phyloP scores from a whole-genome alignment of 1,284 basidiomycete genomes.

The Mycena citricolor region DNA sequence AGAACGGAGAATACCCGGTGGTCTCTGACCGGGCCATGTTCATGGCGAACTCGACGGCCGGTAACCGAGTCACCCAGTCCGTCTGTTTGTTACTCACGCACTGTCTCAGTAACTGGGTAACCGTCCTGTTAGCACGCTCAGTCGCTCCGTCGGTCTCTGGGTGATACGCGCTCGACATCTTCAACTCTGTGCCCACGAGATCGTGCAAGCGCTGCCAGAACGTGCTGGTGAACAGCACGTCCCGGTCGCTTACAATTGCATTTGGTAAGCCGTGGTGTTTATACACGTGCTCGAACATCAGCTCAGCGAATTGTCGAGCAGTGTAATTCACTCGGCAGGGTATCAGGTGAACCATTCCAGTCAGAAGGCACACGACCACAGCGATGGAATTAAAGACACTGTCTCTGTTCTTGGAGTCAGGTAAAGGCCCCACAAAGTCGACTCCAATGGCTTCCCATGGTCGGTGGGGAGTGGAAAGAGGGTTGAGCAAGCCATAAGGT shows the following conservation, averaged over 20 bases:
- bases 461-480: conserved; percentile 25
- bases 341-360: conserved; percentile 31
- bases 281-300: conserved; percentile 38
- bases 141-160: conserved; percentile 1
- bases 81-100: not conserved
- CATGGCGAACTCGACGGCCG: conserved; percentile 1
- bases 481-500: conserved; percentile 34
- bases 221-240: conserved; percentile 38
- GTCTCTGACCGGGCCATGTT: not conserved
- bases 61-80: not conserved
- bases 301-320: conserved; percentile 35
- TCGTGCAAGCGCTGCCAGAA: conserved; percentile 38
- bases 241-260: conserved; percentile 40
- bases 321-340: conserved; percentile 24
- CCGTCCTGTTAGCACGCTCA: conserved; percentile 1
- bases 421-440: conserved; percentile 42
- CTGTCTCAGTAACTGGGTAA: not conserved
- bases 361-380: conserved; percentile 37
- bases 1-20: conserved; percentile 1
- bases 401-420: conserved; percentile 26
- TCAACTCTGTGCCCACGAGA: not conserved
- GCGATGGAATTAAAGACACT: conserved; percentile 35
- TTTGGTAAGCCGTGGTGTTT: conserved; percentile 38
- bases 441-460: conserved; percentile 37
- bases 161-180: conserved; percentile 3